Percentiles rank a stretch among this genome's conserved stretches.
Evolutionary conservation across 176 grass and related monocot species (phyloP).

Genomic region (Bonia amplexicaulis): DNA sequence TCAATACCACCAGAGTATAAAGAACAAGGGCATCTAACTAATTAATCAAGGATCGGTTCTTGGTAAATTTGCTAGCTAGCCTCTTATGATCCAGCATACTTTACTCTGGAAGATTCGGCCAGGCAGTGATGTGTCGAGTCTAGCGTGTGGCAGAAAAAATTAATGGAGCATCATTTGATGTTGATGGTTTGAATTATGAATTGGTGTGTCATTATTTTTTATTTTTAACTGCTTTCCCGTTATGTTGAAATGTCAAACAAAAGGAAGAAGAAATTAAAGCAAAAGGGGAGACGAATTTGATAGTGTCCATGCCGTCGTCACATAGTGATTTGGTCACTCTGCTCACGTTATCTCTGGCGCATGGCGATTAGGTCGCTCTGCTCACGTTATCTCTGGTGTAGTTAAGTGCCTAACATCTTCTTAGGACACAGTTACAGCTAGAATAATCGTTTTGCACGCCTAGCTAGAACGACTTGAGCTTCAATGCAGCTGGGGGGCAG

Average conservation of each 20-base stretch:
- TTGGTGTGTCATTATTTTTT: background rate
- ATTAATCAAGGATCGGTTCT: background rate
- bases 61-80: background rate
- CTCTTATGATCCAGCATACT: background rate
- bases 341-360: background rate
- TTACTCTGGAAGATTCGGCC: background rate
- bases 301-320: conserved; percentile 3
- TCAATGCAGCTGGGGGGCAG: background rate
- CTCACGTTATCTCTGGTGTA: conserved; percentile 12
- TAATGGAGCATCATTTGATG: background rate
- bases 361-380: conserved; percentile 3
- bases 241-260: conserved; percentile 17
- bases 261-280: background rate
- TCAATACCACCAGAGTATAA: background rate
- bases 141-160: background rate
- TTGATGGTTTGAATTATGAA: background rate
- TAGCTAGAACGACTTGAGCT: background rate
- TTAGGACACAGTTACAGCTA: background rate
- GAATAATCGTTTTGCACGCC: conserved; percentile 16
- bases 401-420: conserved; percentile 21
- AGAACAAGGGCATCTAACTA: background rate
- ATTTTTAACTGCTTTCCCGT: background rate
- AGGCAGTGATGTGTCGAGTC: background rate
- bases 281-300: background rate
- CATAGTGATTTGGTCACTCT: conserved; percentile 10